Percentiles rank a stretch among this genome's conserved stretches.
phyloP scores from a whole-genome alignment of 208 protist species.

The Porcisia hertigi region DNA sequence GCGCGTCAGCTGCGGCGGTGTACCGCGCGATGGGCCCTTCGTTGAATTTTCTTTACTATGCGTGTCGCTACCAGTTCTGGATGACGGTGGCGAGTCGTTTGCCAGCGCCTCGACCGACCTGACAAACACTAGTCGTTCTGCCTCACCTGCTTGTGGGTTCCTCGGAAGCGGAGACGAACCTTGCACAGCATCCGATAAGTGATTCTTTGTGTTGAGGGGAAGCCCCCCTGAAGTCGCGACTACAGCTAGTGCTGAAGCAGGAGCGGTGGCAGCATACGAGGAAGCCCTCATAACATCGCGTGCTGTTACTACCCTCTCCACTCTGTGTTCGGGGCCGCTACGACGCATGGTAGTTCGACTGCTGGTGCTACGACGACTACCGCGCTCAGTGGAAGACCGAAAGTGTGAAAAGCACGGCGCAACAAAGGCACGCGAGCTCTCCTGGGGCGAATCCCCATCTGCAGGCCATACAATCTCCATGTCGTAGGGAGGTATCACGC shows the following conservation, averaged over 20 bases:
- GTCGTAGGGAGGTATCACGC: constrained; percentile 8
- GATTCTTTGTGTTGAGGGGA: background rate
- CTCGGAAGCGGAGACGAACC: background rate
- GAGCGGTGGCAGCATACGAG: background rate
- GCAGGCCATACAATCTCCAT: background rate
- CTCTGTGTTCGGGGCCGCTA: background rate
- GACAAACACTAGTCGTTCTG: background rate
- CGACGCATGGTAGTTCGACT: background rate
- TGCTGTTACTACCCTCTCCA: background rate
- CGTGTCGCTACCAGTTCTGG: background rate
- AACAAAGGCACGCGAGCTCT: background rate
- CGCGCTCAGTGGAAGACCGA: background rate
- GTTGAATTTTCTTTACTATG: background rate
- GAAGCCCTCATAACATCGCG: background rate
- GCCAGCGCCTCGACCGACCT: background rate
- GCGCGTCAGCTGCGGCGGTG: background rate
- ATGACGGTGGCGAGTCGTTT: background rate
- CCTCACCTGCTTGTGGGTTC: background rate
- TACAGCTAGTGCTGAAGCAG: background rate
- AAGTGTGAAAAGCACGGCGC: background rate
- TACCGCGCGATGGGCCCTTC: background rate
- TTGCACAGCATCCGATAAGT: background rate
- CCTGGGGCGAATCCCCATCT: background rate
- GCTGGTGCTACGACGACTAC: background rate
- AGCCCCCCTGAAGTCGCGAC: background rate